Evolutionary conservation across 345 rosid species (phyloP).

Genomic region (Erodium maritimum): DNA sequence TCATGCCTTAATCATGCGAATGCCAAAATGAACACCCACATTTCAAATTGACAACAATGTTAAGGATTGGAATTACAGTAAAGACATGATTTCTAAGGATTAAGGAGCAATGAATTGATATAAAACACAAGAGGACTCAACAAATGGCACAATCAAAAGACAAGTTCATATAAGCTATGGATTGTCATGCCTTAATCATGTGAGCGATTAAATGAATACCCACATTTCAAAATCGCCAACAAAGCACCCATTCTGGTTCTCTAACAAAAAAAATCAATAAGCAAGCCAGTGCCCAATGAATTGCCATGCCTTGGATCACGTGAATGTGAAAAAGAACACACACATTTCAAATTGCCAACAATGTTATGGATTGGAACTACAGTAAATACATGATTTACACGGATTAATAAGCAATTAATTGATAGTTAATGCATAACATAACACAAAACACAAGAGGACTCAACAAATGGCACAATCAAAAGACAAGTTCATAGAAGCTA

Average conservation of each 20-base stretch:
- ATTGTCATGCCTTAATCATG: neutral
- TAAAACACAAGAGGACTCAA: neutral
- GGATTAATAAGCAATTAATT: too few species aligned
- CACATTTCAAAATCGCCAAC: neutral
- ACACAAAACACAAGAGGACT: neutral
- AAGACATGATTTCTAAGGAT: too few species aligned
- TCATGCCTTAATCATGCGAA: too few species aligned
- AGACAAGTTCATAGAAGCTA: neutral
- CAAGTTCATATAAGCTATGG: too few species aligned
- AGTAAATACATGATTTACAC: neutral
- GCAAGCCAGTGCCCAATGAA: neutral
- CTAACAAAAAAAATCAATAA: neutral
- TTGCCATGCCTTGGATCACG: too few species aligned
- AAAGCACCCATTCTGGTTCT: neutral
- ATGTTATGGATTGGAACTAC: neutral
- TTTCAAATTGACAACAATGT: neutral
- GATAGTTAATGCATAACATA: neutral
- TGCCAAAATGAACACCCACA: too few species aligned
- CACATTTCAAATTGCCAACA: too few species aligned
- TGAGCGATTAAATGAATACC: neutral
- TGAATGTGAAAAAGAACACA: too few species aligned
- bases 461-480: neutral
- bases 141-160: too few species aligned
- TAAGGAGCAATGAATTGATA: neutral
- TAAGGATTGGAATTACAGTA: slow-evolving; percentile 1